Evolutionary conservation across 208 protist species (phyloP), one percentile per base, ranked within the genome.

Genomic region (Crithidia brevicula): DNA sequence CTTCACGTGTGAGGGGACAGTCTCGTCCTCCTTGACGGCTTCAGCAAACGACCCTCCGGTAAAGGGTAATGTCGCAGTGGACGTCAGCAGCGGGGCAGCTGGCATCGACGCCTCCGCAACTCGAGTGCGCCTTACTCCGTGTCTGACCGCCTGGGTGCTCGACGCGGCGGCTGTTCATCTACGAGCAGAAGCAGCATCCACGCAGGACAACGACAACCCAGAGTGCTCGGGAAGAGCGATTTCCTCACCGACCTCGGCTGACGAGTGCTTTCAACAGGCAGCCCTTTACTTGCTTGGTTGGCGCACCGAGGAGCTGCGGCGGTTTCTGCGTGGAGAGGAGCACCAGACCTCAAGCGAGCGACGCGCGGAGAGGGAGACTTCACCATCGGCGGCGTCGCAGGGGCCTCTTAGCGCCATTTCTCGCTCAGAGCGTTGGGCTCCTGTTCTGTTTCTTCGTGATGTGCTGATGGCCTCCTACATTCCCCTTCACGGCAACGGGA

Each of bases 391-490:
- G n/a, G n/a, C n/a, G n/a, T n/a, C n/a, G n/a, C n/a, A n/a, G n/a
- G n/a, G n/a, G n/a, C n/a, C n/a, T n/a, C n/a, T n/a, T n/a, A n/a
- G n/a, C 36, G 28, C 16, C 20, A n/a, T 9, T 16, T 6, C 28
- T 9, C 36, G 6, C 20, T 50, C 53, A 23, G 13, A 28, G 34
- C 56, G 68, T 45, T 78, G 77, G 72, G 67, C 77, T 28, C 59
- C 77, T n/a, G 59, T 82, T 16, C 43, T 62, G 34, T 43, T 82
- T 7, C 53, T 82, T 27, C 68, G 53, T 15, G 77, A 82, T 33
- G 20, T 50, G 36, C 65, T 71, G 16, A 34, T 61, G 31, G 56
- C 52, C 3, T 52, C 52, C 30, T 56, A 62, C 33, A 18, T 71
- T 8, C 10, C 28, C 22, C 16, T 30, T n/a, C 18, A 18, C 20